Conservation (phyloP, 495 filamentous ascomycete genomes). For the Alectoria sarmentosa region DNA sequence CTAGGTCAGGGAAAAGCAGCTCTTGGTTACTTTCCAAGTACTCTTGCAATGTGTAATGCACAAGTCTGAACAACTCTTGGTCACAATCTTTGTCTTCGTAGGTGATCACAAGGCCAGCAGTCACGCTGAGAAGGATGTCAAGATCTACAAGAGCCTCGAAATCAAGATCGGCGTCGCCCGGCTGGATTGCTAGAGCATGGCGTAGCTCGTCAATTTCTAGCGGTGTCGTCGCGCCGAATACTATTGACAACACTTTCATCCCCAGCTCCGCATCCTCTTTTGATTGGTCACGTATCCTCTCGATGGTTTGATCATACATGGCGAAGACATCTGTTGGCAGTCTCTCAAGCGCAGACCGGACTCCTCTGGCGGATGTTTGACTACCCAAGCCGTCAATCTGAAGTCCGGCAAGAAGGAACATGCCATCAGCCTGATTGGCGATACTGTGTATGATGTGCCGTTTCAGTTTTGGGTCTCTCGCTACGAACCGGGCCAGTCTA, state of each 20-base stretch:
- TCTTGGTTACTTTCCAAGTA: slow-evolving; percentile 32
- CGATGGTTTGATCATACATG: slow-evolving; percentile 37
- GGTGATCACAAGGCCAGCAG: slow-evolving; percentile 44
- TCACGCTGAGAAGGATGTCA: slow-evolving; percentile 37
- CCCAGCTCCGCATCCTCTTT: slow-evolving; percentile 29
- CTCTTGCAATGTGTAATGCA: slow-evolving; percentile 49
- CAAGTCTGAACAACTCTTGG: slow-evolving; percentile 34
- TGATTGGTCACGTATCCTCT: slow-evolving; percentile 36
- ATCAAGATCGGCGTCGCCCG: slow-evolving; percentile 30
- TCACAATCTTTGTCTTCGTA: slow-evolving; percentile 34
- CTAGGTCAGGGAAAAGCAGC: slow-evolving; percentile 19
- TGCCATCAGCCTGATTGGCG: slow-evolving; percentile 32
- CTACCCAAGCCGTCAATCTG: slow-evolving; percentile 37
- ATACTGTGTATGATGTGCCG: slow-evolving; percentile 32
- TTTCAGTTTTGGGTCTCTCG: slow-evolving; percentile 24
- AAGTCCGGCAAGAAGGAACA: slow-evolving; percentile 47
- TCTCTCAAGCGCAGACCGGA: slow-evolving; percentile 30
- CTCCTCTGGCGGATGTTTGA: slow-evolving; percentile 28
- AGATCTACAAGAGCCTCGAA: slow-evolving; percentile 31
- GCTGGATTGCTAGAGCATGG: slow-evolving; percentile 39
- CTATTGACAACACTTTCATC: slow-evolving; percentile 35
- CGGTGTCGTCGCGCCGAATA: slow-evolving; percentile 34
- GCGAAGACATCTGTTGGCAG: slow-evolving; percentile 25
- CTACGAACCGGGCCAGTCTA: slow-evolving; percentile 24
- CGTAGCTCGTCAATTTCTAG: slow-evolving; percentile 38